Base-by-base conservation (phyloP, 768 basidiomycete genomes). In the Chalciporus pseudorubinellus region DNA sequence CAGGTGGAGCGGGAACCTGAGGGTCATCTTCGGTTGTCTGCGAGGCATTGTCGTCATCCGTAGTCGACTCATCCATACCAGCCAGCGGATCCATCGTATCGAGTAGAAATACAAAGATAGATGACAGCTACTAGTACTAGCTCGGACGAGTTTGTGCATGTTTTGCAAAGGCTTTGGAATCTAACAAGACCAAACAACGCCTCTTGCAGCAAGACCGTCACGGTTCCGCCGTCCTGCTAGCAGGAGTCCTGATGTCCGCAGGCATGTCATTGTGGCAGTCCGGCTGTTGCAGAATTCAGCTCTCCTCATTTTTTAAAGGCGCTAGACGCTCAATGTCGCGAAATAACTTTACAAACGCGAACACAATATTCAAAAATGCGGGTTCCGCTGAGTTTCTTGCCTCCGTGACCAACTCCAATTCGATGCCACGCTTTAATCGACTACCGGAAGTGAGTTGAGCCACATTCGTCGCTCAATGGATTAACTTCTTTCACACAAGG, bases 11-110 rank as follows among this genome's bases (percentile, higher is more conserved):
- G 3, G 87, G 87, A 7, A 89, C 72, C 63, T 87, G 84, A 18
- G 87, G 87, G 49, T 92, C 89, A 56, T 92, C 89, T 69, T 92
- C 89, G 4, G 89, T 92, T 1, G 88, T 88, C 59, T 92, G 88
- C 6, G 89, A 92, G 2, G 84, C 84, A 26, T 80, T 83, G 59
- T 90, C 79, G 44, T 80, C 78, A 51, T 79, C 78, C 5, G 77
- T 75, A 0, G 77, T 74, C 1, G 77, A 77, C 48, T 79, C 77
- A 24, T 79, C 77, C 51, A 60, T 56, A 10, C 48, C 60, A 14
- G 61, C 59, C 12, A 43, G 52, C 8, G 61, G 57, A 18, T 66
- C 62, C 54, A 60, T 66, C 22, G 16, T 51, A 31, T 45, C 13
- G 14, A 16, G 9, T 26, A 24, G 21, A 13, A 48, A 44, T 22